phyloP scores from a whole-genome alignment of 441 rosid species.

The Arabidopsis lyrata region DNA sequence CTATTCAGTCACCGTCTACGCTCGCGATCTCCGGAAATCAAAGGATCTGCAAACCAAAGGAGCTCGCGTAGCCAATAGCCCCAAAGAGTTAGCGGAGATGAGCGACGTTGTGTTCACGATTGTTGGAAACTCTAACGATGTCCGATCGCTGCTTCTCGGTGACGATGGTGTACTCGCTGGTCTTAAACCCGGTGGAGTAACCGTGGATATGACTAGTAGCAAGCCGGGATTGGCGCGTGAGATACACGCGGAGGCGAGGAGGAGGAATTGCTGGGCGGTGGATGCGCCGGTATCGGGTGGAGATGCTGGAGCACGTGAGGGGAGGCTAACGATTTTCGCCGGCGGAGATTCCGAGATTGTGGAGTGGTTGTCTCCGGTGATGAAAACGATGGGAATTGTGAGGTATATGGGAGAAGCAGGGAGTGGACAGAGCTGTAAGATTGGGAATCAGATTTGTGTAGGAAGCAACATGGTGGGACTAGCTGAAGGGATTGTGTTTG shows the following conservation, averaged over 20 bases:
- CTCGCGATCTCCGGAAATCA: slow-evolving; percentile 67
- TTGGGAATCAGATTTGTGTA: slow-evolving; percentile 76
- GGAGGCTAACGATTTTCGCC: slow-evolving; percentile 66
- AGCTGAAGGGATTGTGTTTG: slow-evolving; percentile 79
- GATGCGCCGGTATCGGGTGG: slow-evolving; percentile 87
- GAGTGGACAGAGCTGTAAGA: slow-evolving; percentile 81
- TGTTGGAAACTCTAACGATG: slow-evolving; percentile 82
- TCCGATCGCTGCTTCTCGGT: slow-evolving; percentile 65
- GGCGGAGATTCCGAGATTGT: slow-evolving; percentile 67
- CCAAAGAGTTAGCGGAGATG: slow-evolving; percentile 52
- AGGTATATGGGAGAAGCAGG: slow-evolving; percentile 82
- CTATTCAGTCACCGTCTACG: slow-evolving; percentile 66
- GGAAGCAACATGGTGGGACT: slow-evolving; percentile 74
- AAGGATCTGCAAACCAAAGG: slow-evolving; percentile 65
- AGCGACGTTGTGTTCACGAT: slow-evolving; percentile 78
- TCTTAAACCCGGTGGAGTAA: slow-evolving; percentile 62
- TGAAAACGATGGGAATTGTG: slow-evolving; percentile 60
- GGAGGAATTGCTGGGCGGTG: slow-evolving; percentile 61
- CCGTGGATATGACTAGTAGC: slow-evolving; percentile 75
- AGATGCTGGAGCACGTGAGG: slow-evolving; percentile 77
- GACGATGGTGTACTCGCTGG: slow-evolving; percentile 60
- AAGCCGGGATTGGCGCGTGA: slow-evolving; percentile 70
- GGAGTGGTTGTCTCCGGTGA: slow-evolving; percentile 68
- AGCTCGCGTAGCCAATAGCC: slow-evolving; percentile 56
- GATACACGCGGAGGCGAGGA: slow-evolving; percentile 57